phyloP scores from a whole-genome alignment of 768 basidiomycete genomes.

The Exidia glandulosa region DNA sequence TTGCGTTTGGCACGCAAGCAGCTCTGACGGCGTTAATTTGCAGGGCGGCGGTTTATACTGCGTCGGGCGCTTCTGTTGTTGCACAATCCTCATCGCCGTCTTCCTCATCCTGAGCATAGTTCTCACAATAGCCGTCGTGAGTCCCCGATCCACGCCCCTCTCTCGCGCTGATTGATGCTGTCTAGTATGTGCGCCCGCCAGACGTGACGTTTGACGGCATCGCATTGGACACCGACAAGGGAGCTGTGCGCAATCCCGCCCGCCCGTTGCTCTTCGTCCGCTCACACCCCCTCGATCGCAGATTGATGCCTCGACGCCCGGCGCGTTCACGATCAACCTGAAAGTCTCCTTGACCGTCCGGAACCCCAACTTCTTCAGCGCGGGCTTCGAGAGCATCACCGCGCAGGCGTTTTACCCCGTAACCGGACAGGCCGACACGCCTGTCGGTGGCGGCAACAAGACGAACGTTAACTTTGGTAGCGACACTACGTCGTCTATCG shows the following conservation, averaged over 20 bases:
- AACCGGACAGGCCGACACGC: not conserved
- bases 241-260: not conserved
- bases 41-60: constrained; percentile 2
- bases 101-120: constrained; percentile 1
- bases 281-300: not conserved
- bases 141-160: not conserved
- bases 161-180: not conserved
- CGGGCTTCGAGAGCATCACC: not conserved
- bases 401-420: constrained; percentile 1
- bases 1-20: not conserved
- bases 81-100: not conserved
- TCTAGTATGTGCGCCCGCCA: constrained; percentile 2
- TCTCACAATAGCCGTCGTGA: constrained; percentile 1
- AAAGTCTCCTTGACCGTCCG: not conserved
- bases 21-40: not conserved
- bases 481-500: not conserved
- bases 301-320: not conserved
- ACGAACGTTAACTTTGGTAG: not conserved
- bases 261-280: not conserved
- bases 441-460: not conserved
- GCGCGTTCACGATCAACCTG: not conserved
- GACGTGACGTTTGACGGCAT: not conserved
- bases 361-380: constrained; percentile 6
- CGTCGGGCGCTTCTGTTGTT: constrained; percentile 2
- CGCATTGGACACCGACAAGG: not conserved